phyloP scores from a whole-genome alignment of 2,329 filamentous ascomycete species.

The Coniochaeta sp. region DNA sequence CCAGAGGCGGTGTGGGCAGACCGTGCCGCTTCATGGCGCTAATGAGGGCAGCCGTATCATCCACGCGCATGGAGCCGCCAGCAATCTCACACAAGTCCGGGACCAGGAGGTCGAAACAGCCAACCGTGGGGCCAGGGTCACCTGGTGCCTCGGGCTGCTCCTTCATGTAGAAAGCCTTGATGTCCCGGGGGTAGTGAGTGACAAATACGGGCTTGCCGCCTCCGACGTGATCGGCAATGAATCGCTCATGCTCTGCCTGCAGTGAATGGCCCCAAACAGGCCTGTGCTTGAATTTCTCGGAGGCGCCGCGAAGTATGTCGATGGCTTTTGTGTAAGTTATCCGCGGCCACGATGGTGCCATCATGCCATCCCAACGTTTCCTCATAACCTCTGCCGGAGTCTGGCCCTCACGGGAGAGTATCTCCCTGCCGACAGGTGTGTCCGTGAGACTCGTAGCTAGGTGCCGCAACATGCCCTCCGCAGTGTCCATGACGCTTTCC shows the following conservation, averaged over 20 bases:
- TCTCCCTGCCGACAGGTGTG: constrained; percentile 37
- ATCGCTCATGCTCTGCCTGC: constrained; percentile 89
- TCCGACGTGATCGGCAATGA: constrained; percentile 56
- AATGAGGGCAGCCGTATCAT: constrained; percentile 61
- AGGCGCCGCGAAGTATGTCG: constrained; percentile 54
- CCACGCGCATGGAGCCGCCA: constrained; percentile 84
- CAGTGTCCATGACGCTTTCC: constrained; percentile 65
- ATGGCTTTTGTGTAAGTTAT: constrained; percentile 81
- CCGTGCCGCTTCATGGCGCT: constrained; percentile 65
- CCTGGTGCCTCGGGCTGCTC: background rate
- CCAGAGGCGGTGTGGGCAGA: constrained; percentile 34
- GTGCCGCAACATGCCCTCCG: constrained; percentile 68
- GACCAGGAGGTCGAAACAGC: constrained; percentile 85
- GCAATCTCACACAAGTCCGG: constrained; percentile 82
- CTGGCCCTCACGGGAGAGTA: constrained; percentile 28
- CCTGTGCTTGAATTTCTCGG: constrained; percentile 56
- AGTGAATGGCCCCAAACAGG: constrained; percentile 69
- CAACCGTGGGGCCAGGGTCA: constrained; percentile 49
- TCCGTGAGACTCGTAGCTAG: constrained; percentile 31
- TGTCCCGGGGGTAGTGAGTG: constrained; percentile 79
- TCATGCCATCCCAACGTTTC: constrained; percentile 66
- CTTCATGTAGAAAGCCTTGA: constrained; percentile 81
- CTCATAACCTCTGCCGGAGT: constrained; percentile 45
- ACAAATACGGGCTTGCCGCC: constrained; percentile 71
- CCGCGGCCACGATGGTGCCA: constrained; percentile 59